A percentile compares a stretch with the other conserved stretches of the same genome.
Evolutionary conservation across 1,139 yeast genomes (phyloP).

Genomic region (Kluyveromyces sp.): DNA sequence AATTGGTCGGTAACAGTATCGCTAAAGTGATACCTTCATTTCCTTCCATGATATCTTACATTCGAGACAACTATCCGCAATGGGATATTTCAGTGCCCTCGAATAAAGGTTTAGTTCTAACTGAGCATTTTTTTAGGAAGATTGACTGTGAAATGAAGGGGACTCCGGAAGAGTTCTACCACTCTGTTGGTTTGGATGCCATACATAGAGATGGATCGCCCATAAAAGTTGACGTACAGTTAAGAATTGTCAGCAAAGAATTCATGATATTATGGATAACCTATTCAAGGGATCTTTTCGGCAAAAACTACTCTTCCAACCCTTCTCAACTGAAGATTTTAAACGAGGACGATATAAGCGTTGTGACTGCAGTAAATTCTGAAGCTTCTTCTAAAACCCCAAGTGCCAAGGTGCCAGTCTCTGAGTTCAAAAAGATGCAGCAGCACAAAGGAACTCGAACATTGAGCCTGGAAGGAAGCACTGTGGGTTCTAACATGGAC

Average conservation of each 20-base stretch:
- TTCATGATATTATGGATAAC: constrained; percentile 80
- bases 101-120: constrained; percentile 54
- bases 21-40: constrained; percentile 63
- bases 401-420: constrained; percentile 17
- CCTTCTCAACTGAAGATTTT: constrained; percentile 35
- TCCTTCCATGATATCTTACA: constrained; percentile 43
- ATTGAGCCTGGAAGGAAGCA: constrained; percentile 11
- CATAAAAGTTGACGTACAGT: constrained; percentile 68
- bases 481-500: constrained; percentile 9
- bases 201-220: constrained; percentile 61
- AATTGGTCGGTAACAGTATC: constrained; percentile 46
- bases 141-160: constrained; percentile 30
- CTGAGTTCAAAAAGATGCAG: constrained; percentile 16
- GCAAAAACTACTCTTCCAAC: constrained; percentile 25
- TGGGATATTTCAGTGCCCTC: constrained; percentile 30
- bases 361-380: constrained; percentile 29
- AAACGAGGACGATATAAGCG: constrained; percentile 31
- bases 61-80: constrained; percentile 40
- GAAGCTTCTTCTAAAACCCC: constrained; percentile 24
- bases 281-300: constrained; percentile 49
- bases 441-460: constrained; percentile 7
- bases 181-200: constrained; percentile 61
- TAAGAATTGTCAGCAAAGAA: constrained; percentile 58
- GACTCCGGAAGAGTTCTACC: constrained; percentile 39
- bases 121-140: constrained; percentile 83